Conservation (phyloP, 805 yeast genomes). For the Metschnikowia henanensis region DNA sequence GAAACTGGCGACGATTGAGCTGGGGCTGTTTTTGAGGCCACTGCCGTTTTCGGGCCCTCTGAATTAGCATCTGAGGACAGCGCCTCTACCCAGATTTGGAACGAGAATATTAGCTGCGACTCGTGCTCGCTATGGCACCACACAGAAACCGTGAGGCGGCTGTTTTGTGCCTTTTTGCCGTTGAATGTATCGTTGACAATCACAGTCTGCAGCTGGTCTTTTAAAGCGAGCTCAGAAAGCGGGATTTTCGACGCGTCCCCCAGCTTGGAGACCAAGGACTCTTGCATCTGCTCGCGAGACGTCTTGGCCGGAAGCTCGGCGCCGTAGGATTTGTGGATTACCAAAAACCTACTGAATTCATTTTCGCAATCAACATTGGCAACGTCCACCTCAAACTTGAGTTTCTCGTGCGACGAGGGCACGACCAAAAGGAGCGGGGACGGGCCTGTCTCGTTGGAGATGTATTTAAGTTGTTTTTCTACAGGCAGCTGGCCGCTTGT, state of each 20-base stretch:
- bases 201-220: slow-evolving; percentile 15
- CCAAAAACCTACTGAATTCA: slow-evolving; percentile 20
- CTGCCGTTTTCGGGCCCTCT: no score
- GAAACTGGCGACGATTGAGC: no score
- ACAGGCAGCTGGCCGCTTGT: neutral
- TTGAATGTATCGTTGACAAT: slow-evolving; percentile 17
- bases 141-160: slow-evolving; percentile 10
- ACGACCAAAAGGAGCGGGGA: slow-evolving; percentile 34
- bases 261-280: slow-evolving; percentile 6
- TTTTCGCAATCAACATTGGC: slow-evolving; percentile 19
- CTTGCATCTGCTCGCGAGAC: slow-evolving; percentile 11
- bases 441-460: slow-evolving; percentile 21
- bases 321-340: slow-evolving; percentile 32
- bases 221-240: slow-evolving; percentile 28
- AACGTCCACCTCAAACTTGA: slow-evolving; percentile 30
- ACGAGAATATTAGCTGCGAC: slow-evolving; percentile 6
- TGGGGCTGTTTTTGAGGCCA: no score
- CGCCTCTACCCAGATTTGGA: slow-evolving; percentile 7
- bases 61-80: neutral
- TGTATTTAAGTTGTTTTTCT: slow-evolving; percentile 22
- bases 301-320: neutral
- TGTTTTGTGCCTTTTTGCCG: slow-evolving; percentile 1
- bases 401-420: slow-evolving; percentile 21
- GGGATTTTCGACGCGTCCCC: slow-evolving; percentile 32
- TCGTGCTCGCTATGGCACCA: slow-evolving; percentile 11